These are phyloP conservation scores for Nidularia sp. DNA, from an alignment of 768 basidiomycete species.

Conservation along the genomic window DNA sequence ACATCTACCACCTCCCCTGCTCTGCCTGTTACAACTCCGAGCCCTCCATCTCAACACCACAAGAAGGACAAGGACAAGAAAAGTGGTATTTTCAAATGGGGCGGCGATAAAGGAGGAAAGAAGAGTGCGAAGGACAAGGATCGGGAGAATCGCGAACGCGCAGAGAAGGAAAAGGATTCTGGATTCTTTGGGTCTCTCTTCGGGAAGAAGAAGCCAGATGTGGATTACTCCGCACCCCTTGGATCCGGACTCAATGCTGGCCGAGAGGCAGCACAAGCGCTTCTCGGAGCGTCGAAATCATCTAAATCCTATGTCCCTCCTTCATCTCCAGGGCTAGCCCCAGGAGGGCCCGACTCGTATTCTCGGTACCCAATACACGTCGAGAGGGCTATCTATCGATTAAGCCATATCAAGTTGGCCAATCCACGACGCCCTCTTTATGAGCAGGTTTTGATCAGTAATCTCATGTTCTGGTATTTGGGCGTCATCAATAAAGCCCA, in stretches of 20 bases:
- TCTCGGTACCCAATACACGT: conserved; percentile 97
- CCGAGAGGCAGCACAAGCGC: conserved; percentile 81
- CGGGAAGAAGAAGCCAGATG: conserved; percentile 79
- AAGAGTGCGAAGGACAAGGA: conserved; percentile 41
- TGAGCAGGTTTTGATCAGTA: conserved; percentile 92
- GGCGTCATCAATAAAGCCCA: conserved; percentile 95
- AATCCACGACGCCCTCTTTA: conserved; percentile 95
- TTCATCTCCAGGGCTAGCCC: conserved; percentile 51
- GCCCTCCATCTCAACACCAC: conserved; percentile 33
- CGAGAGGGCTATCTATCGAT: conserved; percentile 93
- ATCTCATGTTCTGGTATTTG: conserved; percentile 99
- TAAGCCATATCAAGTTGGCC: conserved; percentile 98
- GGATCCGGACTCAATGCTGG: conserved; percentile 46
- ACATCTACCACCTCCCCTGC: conserved; percentile 20
- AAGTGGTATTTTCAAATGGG: conserved; percentile 61
- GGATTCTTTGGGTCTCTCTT: conserved; percentile 93
- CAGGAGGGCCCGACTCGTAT: conserved; percentile 38
- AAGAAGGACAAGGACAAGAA: conserved; percentile 77
- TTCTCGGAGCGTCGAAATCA: conserved; percentile 81
- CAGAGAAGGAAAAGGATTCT: conserved; percentile 68
- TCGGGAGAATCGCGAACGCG: conserved; percentile 37
- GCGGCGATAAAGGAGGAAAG: conserved; percentile 60
- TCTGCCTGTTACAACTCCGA: conserved; percentile 22
- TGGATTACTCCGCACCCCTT: conserved; percentile 27
- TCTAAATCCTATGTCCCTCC: conserved; percentile 64